Evolutionary conservation across 129 eudicot species (phyloP), one percentile per base, ranked within the genome.

Genomic region (Helianthus annuus): DNA sequence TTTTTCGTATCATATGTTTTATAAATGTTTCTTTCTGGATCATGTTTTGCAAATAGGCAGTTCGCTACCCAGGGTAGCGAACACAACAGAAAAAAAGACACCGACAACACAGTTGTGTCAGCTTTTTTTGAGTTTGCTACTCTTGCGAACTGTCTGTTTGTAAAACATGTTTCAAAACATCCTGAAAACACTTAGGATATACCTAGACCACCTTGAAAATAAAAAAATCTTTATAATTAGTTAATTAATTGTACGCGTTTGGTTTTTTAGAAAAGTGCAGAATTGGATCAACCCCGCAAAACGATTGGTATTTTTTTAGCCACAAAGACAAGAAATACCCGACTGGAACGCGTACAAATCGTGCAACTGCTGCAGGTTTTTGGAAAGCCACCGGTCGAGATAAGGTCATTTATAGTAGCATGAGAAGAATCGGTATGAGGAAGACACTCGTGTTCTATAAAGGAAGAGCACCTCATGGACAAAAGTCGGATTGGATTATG

Each of bases 401-500:
- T 81, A 84, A 84, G 73, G 78, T 81, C 14, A 85, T 81, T 13
- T 55, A 81, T 56, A 81, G 85, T 56, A 85, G 74, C 81, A 59
- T 48, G 24, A 74, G 34, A 40, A 78, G 83, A 56, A 85, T 85
- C 29, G 89, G 89, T 11, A 81, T 81, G 85, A 55, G 89, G 72
- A 86, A 86, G 79, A 86, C 87, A 6, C 74, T 78, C 10, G 88
- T 81, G 63, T 91, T 91, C 77, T 91, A 91, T 81, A 91, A 79
- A 84, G 97, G 97, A 13, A 74, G 96, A 24, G 97, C 97, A 7
- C 97, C 97, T 14, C 96, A 88, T 51, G 97, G 97, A 11, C 96
- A 81, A 39, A 91, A 91, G 66, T 85, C 96, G 0, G 96, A 88
- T 62, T 91, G 97, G 96, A 88, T 88, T 55, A 91, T 91, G 96